phyloP scores from a whole-genome alignment of 768 basidiomycete species.

The Phanerochaete carnosa region DNA sequence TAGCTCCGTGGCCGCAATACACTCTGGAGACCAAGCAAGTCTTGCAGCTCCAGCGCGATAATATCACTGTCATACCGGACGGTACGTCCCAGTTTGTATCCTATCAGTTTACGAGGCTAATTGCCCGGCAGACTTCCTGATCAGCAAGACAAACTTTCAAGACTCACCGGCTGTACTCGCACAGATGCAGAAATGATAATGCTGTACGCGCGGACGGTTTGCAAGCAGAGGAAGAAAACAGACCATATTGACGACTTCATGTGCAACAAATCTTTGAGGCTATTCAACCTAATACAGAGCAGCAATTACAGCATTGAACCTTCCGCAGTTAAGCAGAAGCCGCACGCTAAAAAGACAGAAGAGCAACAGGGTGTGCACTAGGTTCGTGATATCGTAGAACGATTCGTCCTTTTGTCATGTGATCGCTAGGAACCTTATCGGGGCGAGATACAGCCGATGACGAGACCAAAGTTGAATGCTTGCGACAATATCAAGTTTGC shows the following conservation, averaged over 20 bases:
- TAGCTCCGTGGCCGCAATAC: slow-evolving; percentile 48
- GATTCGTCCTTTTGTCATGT: neutral
- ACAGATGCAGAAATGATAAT: slow-evolving; percentile 48
- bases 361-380: neutral
- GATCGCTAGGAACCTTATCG: neutral
- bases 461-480: neutral
- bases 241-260: neutral
- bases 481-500: slow-evolving; percentile 30
- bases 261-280: neutral
- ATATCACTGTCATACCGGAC: slow-evolving; percentile 52
- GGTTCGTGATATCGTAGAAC: neutral
- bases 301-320: neutral
- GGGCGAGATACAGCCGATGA: neutral
- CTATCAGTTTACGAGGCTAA: neutral
- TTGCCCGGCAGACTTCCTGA: slow-evolving; percentile 34
- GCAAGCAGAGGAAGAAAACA: neutral
- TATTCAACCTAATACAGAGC: neutral
- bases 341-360: neutral
- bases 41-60: slow-evolving; percentile 48
- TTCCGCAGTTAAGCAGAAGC: neutral
- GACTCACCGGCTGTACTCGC: slow-evolving; percentile 37
- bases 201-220: no score
- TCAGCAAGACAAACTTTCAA: slow-evolving; percentile 40
- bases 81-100: slow-evolving; percentile 29
- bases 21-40: slow-evolving; percentile 31